Base-by-base conservation (phyloP, 2,329 filamentous ascomycete species). In the Diaporthe aspalathi region DNA sequence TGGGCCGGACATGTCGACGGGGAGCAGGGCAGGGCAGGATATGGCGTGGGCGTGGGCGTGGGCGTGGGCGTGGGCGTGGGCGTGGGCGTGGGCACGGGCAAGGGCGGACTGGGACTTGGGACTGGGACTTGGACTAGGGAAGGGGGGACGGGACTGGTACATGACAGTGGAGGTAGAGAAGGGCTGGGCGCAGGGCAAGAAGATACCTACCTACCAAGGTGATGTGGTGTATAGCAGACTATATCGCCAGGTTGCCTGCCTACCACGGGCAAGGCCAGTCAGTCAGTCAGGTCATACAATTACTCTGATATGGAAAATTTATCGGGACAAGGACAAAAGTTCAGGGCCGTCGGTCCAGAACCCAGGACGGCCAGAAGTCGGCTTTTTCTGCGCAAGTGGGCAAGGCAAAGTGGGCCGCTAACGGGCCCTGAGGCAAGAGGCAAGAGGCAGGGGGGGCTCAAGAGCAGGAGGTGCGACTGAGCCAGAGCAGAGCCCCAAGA, bases 381-480 rank as follows among this genome's bases (percentile, higher is more conserved):
- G 60, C 27, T 50, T 50, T 50, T 65, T 65, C 27, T 65, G 60
- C 45, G 45, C 60, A 45, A 50, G 43, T 50, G 60, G n/a, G 60
- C 60, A 65, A 65, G n/a, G 60, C 60, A 65, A 65, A 65, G 60
- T 65, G 60, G 60, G 60, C 45, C 60, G 60, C 60, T 65, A 65
- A 65, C 60, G 60, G 60, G 20, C 60, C 32, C 35, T n/a, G 67
- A 49, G 52, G 43, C 45, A 47, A 22, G 32, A 63, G 20, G 43
- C 53, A 69, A 24, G 67, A 22, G 47, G 53, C 38, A 24, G 22
- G 67, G 38, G 52, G 29, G 9, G 32, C 32, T 35, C 32, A 35
- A 22, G 32, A 63, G 20, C 9, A 7, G 43, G 38, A 45, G 56
- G 40, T 22, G 17, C 56, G n/a, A 62, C 40, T 63, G 57, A 63